Base-by-base conservation (phyloP, 2,329 filamentous ascomycete genomes). In the Colletotrichum sidae region DNA sequence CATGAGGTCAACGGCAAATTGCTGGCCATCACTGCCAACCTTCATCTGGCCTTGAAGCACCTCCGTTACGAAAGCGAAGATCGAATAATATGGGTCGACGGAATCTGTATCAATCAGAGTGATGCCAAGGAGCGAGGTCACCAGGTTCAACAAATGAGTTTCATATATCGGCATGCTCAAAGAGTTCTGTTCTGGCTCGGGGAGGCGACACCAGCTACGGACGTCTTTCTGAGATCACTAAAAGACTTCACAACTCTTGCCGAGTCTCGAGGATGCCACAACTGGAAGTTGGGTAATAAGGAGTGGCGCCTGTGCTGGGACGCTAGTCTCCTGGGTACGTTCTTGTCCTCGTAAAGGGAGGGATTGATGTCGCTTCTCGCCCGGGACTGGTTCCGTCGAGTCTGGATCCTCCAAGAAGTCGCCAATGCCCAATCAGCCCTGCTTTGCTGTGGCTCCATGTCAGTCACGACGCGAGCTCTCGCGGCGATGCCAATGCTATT, bases 51-150 rank as follows among this genome's bases (percentile, higher is more conserved):
- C 1, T 34, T 64, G 2, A 0, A 12, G 0, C 15, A 50, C 7
- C 39, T 67, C 5, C 60, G 60, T 6, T 10, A 10, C 4, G 1
- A 10, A 1, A 9, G 35, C 2, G 6, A n/a, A 11, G 60, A 55
- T 3, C 34, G 44, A 0, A 11, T 64, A 1, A 70, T 78, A 6
- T 60, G 68, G 61, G 55, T 69, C 2, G 60, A 72, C 8, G 60
- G 54, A 1, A 25, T 68, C 0, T 70, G 65, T 33, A 69, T 70
- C 13, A 56, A 69, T 3, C 61, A 68, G 2, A 8, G 4, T 2
- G 55, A 68, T 8, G 6, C 6, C 8, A n/a, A 25, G 0, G 66
- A 68, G 50, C 25, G 51, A 1, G 56, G 41, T 0, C 51, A 60
- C 2, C 68, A 68, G 13, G 65, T 67, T 1, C 38, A 35, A 8